Conservation (phyloP, 2,329 filamentous ascomycete genomes). For the Fusarium sp. region DNA sequence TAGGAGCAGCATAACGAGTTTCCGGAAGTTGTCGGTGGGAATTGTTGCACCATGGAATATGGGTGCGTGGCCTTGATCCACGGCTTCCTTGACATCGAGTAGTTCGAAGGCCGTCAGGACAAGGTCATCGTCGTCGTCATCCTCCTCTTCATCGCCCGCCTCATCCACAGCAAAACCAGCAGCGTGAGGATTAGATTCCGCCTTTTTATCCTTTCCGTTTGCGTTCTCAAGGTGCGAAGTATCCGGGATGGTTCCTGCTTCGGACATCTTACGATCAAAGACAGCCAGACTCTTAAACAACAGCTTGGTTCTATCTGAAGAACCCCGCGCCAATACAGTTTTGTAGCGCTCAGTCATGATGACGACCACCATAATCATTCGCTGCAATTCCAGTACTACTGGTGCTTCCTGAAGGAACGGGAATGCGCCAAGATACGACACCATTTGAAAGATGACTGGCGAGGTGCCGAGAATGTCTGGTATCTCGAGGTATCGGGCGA, state of each 20-base stretch:
- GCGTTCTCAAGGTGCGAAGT: not conserved
- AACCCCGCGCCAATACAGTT: constrained; percentile 72
- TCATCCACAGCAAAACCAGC: constrained; percentile 64
- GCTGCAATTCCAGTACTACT: constrained; percentile 77
- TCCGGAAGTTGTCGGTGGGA: constrained; percentile 80
- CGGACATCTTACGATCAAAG: constrained; percentile 71
- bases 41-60: constrained; percentile 77
- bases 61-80: constrained; percentile 65
- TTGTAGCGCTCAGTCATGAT: constrained; percentile 80
- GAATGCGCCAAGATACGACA: constrained; percentile 80
- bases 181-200: constrained; percentile 36
- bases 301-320: constrained; percentile 72
- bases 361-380: constrained; percentile 79
- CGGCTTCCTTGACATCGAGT: constrained; percentile 74
- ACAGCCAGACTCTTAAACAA: constrained; percentile 81
- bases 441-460: constrained; percentile 79
- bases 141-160: constrained; percentile 61
- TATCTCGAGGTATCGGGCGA: constrained; percentile 80
- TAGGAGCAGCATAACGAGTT: constrained; percentile 78
- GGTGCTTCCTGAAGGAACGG: constrained; percentile 81
- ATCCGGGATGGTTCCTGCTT: constrained; percentile 21
- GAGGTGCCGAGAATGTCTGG: constrained; percentile 78
- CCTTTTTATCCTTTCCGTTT: constrained; percentile 27
- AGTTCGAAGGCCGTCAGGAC: constrained; percentile 78
- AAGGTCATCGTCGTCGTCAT: constrained; percentile 71